Conservation (phyloP, 768 basidiomycete genomes). For the Neoboletus brunneissimus region DNA sequence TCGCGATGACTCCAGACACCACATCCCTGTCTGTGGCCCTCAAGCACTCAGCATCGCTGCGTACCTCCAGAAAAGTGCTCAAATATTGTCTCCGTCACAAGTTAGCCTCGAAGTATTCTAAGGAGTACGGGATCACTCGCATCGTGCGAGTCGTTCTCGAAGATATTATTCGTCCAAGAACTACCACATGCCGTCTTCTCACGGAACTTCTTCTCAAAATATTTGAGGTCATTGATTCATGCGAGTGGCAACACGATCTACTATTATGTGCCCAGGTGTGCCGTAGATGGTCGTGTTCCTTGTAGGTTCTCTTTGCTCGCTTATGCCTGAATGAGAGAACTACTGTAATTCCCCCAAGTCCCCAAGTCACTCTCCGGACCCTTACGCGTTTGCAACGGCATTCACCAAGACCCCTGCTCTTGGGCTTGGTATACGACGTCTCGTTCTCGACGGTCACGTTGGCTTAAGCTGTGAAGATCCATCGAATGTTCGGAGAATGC, state of each 20-base stretch:
- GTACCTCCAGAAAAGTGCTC: neutral
- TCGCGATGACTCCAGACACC: neutral
- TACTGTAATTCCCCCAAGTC: too few species aligned
- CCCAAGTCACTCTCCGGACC: neutral
- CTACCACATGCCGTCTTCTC: neutral
- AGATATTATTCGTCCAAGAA: neutral
- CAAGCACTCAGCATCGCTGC: neutral
- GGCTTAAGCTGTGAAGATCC: too few species aligned
- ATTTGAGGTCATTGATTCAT: neutral
- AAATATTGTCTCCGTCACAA: too few species aligned
- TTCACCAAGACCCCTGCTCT: neutral
- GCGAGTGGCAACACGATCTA: slow-evolving; percentile 2
- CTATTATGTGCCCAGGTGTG: slow-evolving; percentile 8
- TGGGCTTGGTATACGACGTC: neutral
- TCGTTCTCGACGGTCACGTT: neutral
- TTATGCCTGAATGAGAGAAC: neutral
- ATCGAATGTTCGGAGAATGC: neutral
- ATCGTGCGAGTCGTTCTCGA: neutral
- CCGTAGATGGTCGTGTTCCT: slow-evolving; percentile 3
- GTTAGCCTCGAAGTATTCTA: too few species aligned
- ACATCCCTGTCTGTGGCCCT: neutral
- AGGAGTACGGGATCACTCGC: too few species aligned
- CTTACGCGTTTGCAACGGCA: neutral
- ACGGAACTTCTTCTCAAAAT: slow-evolving; percentile 3
- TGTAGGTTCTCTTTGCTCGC: neutral